Percentiles rank a stretch among this genome's conserved stretches.
phyloP scores from a whole-genome alignment of 2,329 filamentous ascomycete genomes.

The Purpureocillium lavendulum region DNA sequence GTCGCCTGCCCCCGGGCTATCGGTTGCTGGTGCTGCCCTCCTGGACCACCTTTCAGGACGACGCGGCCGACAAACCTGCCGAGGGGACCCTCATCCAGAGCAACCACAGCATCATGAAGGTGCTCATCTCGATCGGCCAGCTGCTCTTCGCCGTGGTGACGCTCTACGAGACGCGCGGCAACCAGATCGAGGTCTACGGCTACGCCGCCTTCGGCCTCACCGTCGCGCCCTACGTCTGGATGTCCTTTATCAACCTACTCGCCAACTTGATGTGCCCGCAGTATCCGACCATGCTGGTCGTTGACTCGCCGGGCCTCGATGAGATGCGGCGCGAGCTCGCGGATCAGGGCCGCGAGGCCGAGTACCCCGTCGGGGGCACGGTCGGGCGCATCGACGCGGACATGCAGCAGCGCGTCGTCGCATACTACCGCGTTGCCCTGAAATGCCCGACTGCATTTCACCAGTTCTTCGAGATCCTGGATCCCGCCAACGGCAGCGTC shows the following conservation, averaged over 20 bases:
- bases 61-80: background rate
- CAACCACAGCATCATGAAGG: conserved; percentile 3
- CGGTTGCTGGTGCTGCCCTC: conserved; percentile 1
- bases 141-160: conserved; percentile 3
- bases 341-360: background rate
- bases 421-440: background rate
- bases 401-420: conserved; percentile 1
- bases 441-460: background rate
- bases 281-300: conserved; percentile 3
- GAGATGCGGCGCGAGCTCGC: background rate
- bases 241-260: conserved; percentile 4
- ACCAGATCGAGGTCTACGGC: conserved; percentile 3
- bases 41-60: conserved; percentile 2
- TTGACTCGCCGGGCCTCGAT: conserved; percentile 4
- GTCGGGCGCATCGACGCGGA: conserved; percentile 1
- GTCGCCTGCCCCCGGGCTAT: conserved; percentile 2
- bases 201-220: conserved; percentile 6
- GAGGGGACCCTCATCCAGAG: background rate
- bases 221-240: conserved; percentile 5
- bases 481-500: background rate
- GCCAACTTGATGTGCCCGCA: conserved; percentile 6
- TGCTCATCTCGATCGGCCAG: conserved; percentile 4
- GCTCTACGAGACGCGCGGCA: conserved; percentile 6
- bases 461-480: background rate
- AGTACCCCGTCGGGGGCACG: conserved; percentile 1